Evolutionary conservation across 306 rosid species (phyloP), one percentile per base, ranked within the genome.

Genomic region (Quercus mongolica): DNA sequence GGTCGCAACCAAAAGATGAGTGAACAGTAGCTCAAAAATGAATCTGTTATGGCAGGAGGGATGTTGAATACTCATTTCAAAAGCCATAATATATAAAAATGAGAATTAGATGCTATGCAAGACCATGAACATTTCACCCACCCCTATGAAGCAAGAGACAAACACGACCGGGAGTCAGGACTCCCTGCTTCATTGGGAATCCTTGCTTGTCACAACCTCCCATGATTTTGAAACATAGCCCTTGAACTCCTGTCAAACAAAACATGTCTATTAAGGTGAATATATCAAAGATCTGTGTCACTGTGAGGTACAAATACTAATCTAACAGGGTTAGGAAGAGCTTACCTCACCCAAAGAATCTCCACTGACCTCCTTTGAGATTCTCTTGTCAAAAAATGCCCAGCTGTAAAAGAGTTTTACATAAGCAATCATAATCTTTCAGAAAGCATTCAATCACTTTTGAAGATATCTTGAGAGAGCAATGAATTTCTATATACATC

Each of bases 171-270:
- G 89, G 88, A 54, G 91, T 83, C 88, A 86, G 74, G 14, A 88
- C 91, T 46, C 89, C 91, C 88, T 88, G 91, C 78, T 88, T 88
- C 91, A 86, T 88, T 23, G 91, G 91, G 76, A 88, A 88, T 4
- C 91, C 91, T 64, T 88, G 89, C 78, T 88, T 88, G 86, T 88
- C 89, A 12, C 91, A 88, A 0, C 91, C 91, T 79, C 91, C 91
- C 89, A 81, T 86, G 19, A 88, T 88, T 51, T 88, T 88, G 69
- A 88, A 88, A 88, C 89, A 35, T 86, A 88, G 7, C 91, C 91
- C 85, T 67, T 86, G 15, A 88, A 86, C 68, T 88, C 91, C 91
- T 88, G 88, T 26, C 49, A 54, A 11, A 44, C 9, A 23, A 70
- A 15, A 19, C 21, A 6, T 7, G 12, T 20, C 25, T 5, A 4